These are phyloP conservation scores for Suillus fuscotomentosus DNA, from an alignment of 768 basidiomycete species.

Conservation along the genomic window DNA sequence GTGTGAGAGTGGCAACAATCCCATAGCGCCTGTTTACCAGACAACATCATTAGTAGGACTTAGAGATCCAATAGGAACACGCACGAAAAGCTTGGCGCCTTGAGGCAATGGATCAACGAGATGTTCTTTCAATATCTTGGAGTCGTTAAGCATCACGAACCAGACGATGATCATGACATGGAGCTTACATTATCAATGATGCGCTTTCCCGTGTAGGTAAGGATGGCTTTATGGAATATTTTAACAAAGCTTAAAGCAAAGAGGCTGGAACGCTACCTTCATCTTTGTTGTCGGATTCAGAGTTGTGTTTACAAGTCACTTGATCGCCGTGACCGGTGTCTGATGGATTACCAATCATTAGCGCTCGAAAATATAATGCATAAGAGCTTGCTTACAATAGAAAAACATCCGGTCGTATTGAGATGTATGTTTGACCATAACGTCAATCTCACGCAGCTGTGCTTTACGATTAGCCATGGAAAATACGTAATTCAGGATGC, in stretches of 20 bases:
- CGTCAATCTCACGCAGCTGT: constrained; percentile 6
- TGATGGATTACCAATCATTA: constrained; percentile 12
- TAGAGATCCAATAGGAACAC: constrained; percentile 6
- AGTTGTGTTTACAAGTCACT: constrained; percentile 37
- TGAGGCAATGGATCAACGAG: constrained; percentile 23
- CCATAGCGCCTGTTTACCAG: constrained; percentile 21
- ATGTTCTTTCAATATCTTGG: constrained; percentile 21
- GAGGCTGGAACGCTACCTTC: constrained; percentile 38
- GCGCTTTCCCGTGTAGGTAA: constrained; percentile 10
- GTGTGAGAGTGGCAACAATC: constrained; percentile 31
- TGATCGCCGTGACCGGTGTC: constrained; percentile 54
- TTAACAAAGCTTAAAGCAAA: not conserved
- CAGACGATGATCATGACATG: constrained; percentile 17
- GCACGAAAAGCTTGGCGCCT: constrained; percentile 26
- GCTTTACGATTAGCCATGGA: not conserved
- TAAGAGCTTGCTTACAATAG: constrained; percentile 6
- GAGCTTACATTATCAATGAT: constrained; percentile 25
- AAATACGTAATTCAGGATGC: not conserved
- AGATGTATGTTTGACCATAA: not conserved
- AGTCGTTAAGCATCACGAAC: not conserved
- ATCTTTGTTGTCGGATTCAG: constrained; percentile 50
- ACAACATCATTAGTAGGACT: not conserved
- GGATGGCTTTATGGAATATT: constrained; percentile 10
- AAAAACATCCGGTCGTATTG: constrained; percentile 9
- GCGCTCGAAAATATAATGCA: too few relatives aligned